Conservation (phyloP, 208 protist genomes). For the Perkinsela sp. region DNA sequence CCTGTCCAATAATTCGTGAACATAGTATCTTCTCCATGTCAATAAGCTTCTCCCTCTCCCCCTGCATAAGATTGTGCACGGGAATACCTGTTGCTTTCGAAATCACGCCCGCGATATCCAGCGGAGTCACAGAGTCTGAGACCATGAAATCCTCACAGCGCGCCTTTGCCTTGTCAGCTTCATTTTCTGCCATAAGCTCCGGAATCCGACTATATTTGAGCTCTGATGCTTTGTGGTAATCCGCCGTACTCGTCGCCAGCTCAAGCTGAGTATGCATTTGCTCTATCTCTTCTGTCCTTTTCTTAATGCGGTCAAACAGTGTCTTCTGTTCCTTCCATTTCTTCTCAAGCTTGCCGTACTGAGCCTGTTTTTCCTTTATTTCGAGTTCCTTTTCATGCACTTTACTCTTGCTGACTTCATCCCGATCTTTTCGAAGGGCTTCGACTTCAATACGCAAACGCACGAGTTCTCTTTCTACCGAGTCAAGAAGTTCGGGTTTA, state of each 20-base stretch:
- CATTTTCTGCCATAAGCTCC: conserved; percentile 44
- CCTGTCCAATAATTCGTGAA: conserved; percentile 76
- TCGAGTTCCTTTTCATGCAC: conserved; percentile 28
- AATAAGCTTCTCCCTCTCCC: conserved; percentile 63
- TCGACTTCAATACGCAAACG: conserved; percentile 66
- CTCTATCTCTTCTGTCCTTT: conserved; percentile 61
- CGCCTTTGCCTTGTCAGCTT: conserved; percentile 38
- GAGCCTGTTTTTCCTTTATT: conserved; percentile 27
- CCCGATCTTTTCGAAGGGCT: conserved; percentile 73
- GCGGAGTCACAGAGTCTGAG: conserved; percentile 65
- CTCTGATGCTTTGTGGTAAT: conserved; percentile 40
- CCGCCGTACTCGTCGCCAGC: conserved; percentile 28
- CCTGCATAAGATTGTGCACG: conserved; percentile 48
- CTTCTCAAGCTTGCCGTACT: conserved; percentile 45
- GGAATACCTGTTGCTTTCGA: conserved; percentile 88
- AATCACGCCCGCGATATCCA: conserved; percentile 80
- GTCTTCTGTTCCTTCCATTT: conserved; percentile 53
- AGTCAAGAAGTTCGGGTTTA: conserved; percentile 79
- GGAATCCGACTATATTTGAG: conserved; percentile 38
- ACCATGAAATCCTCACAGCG: conserved; percentile 73
- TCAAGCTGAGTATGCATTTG: conserved; percentile 40
- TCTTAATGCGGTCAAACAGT: conserved; percentile 55
- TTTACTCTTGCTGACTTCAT: conserved; percentile 50
- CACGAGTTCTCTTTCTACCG: conserved; percentile 58
- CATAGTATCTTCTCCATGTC: conserved; percentile 53